Evolutionary conservation across 1,139 yeast genomes (phyloP).

Genomic region (Yamadazyma triangularis): DNA sequence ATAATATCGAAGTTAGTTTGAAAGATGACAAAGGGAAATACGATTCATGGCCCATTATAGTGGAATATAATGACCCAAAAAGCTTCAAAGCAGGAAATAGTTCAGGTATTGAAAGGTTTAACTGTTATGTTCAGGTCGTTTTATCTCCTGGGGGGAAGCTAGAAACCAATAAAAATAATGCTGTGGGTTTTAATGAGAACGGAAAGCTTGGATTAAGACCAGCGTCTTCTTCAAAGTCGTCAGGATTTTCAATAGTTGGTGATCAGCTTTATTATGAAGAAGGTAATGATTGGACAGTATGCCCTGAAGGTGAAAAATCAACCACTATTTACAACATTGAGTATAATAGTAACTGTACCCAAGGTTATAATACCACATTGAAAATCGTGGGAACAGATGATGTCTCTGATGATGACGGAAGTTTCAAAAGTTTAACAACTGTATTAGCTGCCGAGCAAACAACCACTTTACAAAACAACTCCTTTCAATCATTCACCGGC

Average conservation of each 20-base stretch:
- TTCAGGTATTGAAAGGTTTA: conserved; percentile 1
- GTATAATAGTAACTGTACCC: conserved; percentile 5
- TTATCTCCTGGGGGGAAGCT: conserved; percentile 9
- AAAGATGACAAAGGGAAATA: not conserved
- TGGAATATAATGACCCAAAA: conserved; percentile 4
- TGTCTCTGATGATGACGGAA: not conserved
- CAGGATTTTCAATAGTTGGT: conserved; percentile 6
- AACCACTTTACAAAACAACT: conserved; percentile 6
- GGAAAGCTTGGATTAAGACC: conserved; percentile 9
- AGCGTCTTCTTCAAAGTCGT: not conserved
- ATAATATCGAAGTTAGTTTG: conserved; percentile 3
- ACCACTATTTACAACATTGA: conserved; percentile 4
- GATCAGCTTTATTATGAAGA: conserved; percentile 5
- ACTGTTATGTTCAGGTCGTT: conserved; percentile 5
- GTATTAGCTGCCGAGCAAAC: conserved; percentile 1
- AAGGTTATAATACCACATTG: conserved; percentile 5
- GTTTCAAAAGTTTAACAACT: conserved; percentile 1
- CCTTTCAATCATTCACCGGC: conserved; percentile 5
- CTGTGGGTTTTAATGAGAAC: conserved; percentile 6
- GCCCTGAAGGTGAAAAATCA: conserved; percentile 5
- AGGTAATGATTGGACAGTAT: conserved; percentile 6
- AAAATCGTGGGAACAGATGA: conserved; percentile 2
- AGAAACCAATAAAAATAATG: conserved; percentile 1
- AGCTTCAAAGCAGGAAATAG: conserved; percentile 9
- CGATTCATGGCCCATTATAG: conserved; percentile 7